phyloP scores from a whole-genome alignment of 306 rosid species.

The Senna siamea region DNA sequence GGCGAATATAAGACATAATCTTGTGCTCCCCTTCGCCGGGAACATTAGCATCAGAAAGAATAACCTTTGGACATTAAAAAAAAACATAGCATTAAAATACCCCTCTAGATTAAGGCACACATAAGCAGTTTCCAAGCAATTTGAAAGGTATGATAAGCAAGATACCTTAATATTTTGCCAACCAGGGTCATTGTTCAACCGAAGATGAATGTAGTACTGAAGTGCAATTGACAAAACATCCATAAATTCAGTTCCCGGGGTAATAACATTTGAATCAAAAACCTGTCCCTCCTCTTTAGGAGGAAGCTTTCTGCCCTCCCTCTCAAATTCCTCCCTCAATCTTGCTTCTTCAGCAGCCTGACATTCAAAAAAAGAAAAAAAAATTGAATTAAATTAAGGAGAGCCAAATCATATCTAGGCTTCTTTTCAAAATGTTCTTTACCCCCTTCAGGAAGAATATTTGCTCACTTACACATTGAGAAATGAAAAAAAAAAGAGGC shows the following conservation, averaged over 20 bases:
- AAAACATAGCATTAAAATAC: conserved; percentile 20
- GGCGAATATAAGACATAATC: conserved; percentile 95
- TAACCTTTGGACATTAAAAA: conserved; percentile 59
- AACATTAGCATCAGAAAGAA: conserved; percentile 99
- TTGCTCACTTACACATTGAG: not conserved
- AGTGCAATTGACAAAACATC: conserved; percentile 85
- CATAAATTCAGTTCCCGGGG: conserved; percentile 99
- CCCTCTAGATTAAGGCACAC: conserved; percentile 6
- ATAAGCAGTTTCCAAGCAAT: conserved; percentile 13
- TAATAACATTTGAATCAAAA: conserved; percentile 92
- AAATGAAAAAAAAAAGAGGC: not conserved
- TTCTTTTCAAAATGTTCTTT: not conserved
- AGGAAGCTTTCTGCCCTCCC: conserved; percentile 96
- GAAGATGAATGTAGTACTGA: conserved; percentile 94
- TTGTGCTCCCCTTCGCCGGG: conserved; percentile 99
- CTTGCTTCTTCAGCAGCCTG: conserved; percentile 92
- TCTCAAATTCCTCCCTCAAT: conserved; percentile 88
- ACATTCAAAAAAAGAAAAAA: too few species aligned
- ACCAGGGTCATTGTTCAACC: conserved; percentile 96
- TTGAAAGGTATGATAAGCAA: conserved; percentile 27
- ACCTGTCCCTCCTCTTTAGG: conserved; percentile 70
- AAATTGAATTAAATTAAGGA: not conserved
- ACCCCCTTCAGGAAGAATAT: not conserved
- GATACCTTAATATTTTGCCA: conserved; percentile 88
- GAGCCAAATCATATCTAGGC: conserved; percentile 4